Percentiles rank a stretch among this genome's conserved stretches.
These are phyloP conservation scores for Russula brevipes DNA, from an alignment of 768 basidiomycete species.

Conservation along the genomic window DNA sequence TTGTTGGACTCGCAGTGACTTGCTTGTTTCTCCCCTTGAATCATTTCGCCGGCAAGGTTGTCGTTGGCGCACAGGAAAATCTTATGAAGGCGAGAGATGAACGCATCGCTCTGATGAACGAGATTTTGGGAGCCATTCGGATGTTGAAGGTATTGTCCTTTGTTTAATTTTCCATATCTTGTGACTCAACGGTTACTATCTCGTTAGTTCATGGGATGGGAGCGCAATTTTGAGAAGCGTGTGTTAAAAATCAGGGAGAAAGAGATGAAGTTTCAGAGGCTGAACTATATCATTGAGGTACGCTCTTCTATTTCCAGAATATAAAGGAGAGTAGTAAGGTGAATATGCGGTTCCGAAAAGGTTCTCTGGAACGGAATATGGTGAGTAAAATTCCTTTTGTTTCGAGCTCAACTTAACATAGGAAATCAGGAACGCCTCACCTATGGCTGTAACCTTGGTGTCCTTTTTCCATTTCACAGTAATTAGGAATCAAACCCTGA, in stretches of 20 bases:
- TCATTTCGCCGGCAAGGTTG: conserved; percentile 76
- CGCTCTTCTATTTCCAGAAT: conserved; percentile 4
- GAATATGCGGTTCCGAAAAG: conserved; percentile 26
- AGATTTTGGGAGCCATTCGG: conserved; percentile 83
- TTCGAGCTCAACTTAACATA: neutral
- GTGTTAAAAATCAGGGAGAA: conserved; percentile 70
- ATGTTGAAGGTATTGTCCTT: conserved; percentile 64
- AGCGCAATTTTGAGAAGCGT: conserved; percentile 78
- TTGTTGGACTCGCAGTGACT: conserved; percentile 73
- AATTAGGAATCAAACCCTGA: conserved; percentile 58
- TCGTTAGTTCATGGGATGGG: conserved; percentile 87
- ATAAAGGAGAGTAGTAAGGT: neutral
- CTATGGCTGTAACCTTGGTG: conserved; percentile 47
- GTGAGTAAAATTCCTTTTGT: conserved; percentile 31
- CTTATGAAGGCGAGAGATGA: conserved; percentile 92
- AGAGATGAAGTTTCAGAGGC: conserved; percentile 77
- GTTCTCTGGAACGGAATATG: conserved; percentile 50
- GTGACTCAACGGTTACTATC: neutral
- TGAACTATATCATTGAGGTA: conserved; percentile 86
- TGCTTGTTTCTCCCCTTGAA: conserved; percentile 67
- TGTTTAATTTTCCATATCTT: neutral
- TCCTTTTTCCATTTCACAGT: conserved; percentile 64
- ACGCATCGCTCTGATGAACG: conserved; percentile 88
- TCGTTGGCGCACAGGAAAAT: conserved; percentile 73
- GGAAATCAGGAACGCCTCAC: conserved; percentile 38